Evolutionary conservation across 129 eudicot species (phyloP).

Genomic region (Rutidosis leptorrhynchoides): DNA sequence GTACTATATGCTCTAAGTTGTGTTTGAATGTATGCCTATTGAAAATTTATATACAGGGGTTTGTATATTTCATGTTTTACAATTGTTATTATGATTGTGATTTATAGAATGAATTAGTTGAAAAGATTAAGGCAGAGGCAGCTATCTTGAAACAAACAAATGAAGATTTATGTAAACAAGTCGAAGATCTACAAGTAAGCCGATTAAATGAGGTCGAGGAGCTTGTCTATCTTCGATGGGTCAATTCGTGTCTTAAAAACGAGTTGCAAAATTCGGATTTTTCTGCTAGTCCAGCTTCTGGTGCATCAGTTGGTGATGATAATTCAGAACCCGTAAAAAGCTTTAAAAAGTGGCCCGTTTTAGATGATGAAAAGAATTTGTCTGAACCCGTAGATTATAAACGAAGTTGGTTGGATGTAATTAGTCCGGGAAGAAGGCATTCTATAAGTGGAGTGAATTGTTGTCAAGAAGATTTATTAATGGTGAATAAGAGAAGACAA

Average conservation of each 20-base stretch:
- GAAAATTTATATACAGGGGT: no score
- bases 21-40: neutral
- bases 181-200: slow-evolving; percentile 83
- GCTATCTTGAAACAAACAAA: slow-evolving; percentile 60
- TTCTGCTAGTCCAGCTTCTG: slow-evolving; percentile 47
- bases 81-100: neutral
- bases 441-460: slow-evolving; percentile 68
- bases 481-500: slow-evolving; percentile 57
- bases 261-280: slow-evolving; percentile 51
- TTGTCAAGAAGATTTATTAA: slow-evolving; percentile 45
- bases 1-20: neutral
- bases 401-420: slow-evolving; percentile 43
- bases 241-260: slow-evolving; percentile 71
- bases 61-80: no score
- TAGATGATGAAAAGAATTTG: slow-evolving; percentile 56
- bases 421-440: slow-evolving; percentile 59
- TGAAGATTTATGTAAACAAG: slow-evolving; percentile 83
- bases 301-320: slow-evolving; percentile 43
- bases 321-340: slow-evolving; percentile 50
- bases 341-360: slow-evolving; percentile 70
- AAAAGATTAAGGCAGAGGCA: slow-evolving; percentile 73
- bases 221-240: slow-evolving; percentile 85
- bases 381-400: slow-evolving; percentile 33
- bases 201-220: slow-evolving; percentile 90
- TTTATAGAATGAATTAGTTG: slow-evolving; percentile 49